Evolutionary conservation across 306 rosid genomes (phyloP).

Genomic region (Acacia crassicarpa): DNA sequence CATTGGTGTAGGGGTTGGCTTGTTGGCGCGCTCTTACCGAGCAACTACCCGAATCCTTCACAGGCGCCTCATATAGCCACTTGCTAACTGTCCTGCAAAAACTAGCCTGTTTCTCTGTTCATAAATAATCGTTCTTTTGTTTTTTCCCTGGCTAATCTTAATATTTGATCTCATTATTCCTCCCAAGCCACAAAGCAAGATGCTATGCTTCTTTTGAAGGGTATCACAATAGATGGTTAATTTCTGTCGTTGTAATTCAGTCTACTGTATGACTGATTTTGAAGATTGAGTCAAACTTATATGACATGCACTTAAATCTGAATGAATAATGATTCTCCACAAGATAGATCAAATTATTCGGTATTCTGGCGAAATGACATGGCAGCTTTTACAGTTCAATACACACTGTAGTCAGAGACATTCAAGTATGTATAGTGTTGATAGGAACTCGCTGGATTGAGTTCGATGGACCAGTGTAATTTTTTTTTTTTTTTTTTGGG

Average conservation of each 20-base stretch:
- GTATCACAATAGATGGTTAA: neutral
- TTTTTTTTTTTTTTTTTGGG: neutral
- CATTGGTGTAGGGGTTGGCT: constrained; percentile 42
- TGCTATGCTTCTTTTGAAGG: constrained; percentile 27
- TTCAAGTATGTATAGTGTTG: neutral
- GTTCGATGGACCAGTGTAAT: neutral
- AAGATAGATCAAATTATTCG: neutral
- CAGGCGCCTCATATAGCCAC: constrained; percentile 33
- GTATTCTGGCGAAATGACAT: neutral
- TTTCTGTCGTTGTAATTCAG: neutral
- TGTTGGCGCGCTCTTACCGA: constrained; percentile 44
- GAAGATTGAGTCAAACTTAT: neutral
- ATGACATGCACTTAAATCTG: constrained; percentile 22
- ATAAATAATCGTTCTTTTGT: constrained; percentile 28
- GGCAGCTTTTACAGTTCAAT: neutral
- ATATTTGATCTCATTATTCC: neutral
- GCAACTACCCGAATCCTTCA: constrained; percentile 31
- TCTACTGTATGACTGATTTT: neutral
- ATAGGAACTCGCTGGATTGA: neutral
- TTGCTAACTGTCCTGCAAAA: constrained; percentile 30
- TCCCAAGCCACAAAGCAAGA: constrained; percentile 3
- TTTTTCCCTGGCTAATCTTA: neutral
- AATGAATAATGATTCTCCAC: constrained; percentile 9
- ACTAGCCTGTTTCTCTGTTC: constrained; percentile 24
- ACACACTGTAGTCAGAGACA: neutral